Evolutionary conservation across 192 early-diverging fungal species (phyloP).

Genomic region (Entomortierella lignicola): DNA sequence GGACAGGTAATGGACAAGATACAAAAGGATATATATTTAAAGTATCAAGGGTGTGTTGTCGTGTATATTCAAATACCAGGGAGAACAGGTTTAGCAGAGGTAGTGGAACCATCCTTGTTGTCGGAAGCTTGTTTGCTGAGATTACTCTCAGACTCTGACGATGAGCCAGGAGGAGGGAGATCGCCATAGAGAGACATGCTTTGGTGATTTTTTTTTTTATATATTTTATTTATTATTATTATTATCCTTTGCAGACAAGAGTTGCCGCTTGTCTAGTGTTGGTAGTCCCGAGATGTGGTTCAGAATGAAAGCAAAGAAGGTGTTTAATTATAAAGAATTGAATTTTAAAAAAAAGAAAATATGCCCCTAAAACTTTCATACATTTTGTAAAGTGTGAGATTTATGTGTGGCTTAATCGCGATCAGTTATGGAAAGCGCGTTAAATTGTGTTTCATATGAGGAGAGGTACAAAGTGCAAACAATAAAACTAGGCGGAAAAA

Average conservation of each 20-base stretch:
- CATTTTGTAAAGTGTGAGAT: too few species aligned
- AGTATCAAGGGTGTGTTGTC: background rate
- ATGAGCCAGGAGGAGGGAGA: conserved; percentile 51
- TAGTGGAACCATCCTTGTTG: background rate
- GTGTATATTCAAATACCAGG: conserved; percentile 31
- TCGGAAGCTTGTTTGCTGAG: background rate
- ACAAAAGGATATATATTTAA: background rate
- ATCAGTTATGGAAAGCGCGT: too few species aligned
- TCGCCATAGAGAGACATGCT: conserved; percentile 59
- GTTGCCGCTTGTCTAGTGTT: too few species aligned
- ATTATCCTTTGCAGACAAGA: background rate
- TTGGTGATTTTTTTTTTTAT: background rate
- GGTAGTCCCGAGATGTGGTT: too few species aligned
- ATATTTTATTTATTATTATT: background rate
- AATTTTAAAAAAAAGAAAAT: too few species aligned
- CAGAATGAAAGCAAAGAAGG: too few species aligned
- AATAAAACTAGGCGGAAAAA: too few species aligned
- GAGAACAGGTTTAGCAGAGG: conserved; percentile 24
- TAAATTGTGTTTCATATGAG: too few species aligned
- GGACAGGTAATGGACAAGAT: background rate
- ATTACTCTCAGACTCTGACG: conserved; percentile 5
- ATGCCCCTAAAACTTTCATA: too few species aligned
- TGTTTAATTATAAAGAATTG: too few species aligned
- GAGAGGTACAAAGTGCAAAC: too few species aligned
- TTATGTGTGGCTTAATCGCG: too few species aligned